Evolutionary conservation across 345 rosid species (phyloP).

Genomic region (Cardamine occulta): DNA sequence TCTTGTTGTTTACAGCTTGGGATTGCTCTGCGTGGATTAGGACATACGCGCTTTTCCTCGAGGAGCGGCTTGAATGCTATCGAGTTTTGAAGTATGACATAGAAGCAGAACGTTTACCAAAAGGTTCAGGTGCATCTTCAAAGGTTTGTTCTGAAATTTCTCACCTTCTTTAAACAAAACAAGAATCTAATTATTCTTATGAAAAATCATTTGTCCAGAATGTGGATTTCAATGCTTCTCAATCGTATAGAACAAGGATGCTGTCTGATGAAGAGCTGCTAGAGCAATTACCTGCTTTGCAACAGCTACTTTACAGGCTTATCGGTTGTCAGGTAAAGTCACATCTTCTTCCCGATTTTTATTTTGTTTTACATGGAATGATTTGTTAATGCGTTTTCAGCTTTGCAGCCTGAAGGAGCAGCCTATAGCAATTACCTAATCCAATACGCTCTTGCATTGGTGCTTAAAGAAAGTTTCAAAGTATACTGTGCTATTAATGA

Average conservation of each 20-base stretch:
- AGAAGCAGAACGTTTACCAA: constrained; percentile 60
- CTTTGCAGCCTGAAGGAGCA: constrained; percentile 90
- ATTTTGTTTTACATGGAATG: not conserved
- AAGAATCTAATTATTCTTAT: not conserved
- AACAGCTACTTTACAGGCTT: constrained; percentile 85
- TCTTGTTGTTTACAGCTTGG: constrained; percentile 68
- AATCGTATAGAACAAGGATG: constrained; percentile 77
- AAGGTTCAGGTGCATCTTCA: constrained; percentile 42
- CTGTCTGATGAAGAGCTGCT: constrained; percentile 75
- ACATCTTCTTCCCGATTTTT: not conserved
- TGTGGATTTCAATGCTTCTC: constrained; percentile 32
- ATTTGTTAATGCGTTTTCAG: constrained; percentile 36
- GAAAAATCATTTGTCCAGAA: constrained; percentile 4
- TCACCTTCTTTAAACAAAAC: not conserved
- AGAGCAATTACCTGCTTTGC: constrained; percentile 91
- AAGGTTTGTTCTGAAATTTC: constrained; percentile 38
- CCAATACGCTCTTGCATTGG: constrained; percentile 87
- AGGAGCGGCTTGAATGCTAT: constrained; percentile 93
- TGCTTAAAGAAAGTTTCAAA: constrained; percentile 57
- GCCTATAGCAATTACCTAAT: constrained; percentile 74
- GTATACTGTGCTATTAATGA: constrained; percentile 90
- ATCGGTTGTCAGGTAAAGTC: constrained; percentile 77
- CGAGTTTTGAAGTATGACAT: constrained; percentile 86
- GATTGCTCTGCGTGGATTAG: constrained; percentile 98
- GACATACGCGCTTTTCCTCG: constrained; percentile 81